Conservation (phyloP, 352 stramenopile genomes). For the Pythium diclinum region DNA sequence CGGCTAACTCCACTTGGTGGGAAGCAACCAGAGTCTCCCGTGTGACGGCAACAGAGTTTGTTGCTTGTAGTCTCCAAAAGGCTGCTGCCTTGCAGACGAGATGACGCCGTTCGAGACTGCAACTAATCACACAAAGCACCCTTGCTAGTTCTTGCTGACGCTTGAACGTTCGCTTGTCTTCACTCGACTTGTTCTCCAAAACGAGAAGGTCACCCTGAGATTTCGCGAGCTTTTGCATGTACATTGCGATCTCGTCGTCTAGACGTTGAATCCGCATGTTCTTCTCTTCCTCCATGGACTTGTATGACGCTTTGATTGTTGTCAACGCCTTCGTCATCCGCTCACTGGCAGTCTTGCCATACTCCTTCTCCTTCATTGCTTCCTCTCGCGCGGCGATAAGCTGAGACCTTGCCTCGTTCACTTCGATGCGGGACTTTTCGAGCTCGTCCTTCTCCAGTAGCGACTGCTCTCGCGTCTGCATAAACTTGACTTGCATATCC, state of each 20-base stretch:
- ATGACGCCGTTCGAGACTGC: conserved; percentile 21
- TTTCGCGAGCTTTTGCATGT: conserved; percentile 52
- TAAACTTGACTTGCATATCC: conserved; percentile 57
- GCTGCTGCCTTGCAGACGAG: conserved; percentile 25
- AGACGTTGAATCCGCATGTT: conserved; percentile 44
- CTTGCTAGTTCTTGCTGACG: conserved; percentile 32
- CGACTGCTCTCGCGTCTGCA: conserved; percentile 50
- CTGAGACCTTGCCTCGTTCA: conserved; percentile 44
- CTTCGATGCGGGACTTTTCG: conserved; percentile 48
- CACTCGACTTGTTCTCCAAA: conserved; percentile 41
- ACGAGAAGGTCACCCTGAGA: conserved; percentile 58
- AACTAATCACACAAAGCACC: conserved; percentile 29
- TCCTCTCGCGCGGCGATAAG: conserved; percentile 49
- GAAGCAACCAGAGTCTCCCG: conserved; percentile 3
- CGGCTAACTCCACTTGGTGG: conserved; percentile 28
- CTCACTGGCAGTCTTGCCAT: conserved; percentile 46
- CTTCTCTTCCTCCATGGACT: conserved; percentile 67
- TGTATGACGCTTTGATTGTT: conserved; percentile 57
- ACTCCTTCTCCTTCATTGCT: conserved; percentile 50
- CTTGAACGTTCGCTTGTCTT: conserved; percentile 30
- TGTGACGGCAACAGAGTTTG: background rate
- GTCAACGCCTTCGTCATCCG: conserved; percentile 54
- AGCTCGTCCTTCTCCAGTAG: conserved; percentile 63
- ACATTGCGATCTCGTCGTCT: conserved; percentile 45
- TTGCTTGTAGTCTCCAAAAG: conserved; percentile 27